A percentile compares a stretch with the other conserved stretches of the same genome.
These are phyloP conservation scores for Sarocladium kiliense DNA, from an alignment of 2,329 filamentous ascomycete genomes.

Conservation along the genomic window DNA sequence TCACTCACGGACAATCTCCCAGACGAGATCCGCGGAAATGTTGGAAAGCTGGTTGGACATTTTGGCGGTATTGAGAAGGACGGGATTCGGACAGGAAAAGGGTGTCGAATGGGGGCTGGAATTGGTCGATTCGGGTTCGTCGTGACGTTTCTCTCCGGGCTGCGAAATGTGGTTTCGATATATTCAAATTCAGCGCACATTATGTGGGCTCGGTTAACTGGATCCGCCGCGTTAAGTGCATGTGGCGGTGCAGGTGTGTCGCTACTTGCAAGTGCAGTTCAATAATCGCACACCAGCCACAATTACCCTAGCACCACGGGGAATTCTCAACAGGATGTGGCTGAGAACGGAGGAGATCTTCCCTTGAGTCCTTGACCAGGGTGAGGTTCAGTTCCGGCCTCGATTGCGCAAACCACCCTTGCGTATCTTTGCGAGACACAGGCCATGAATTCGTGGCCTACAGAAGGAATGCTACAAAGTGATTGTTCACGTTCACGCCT, in stretches of 20 bases:
- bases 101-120: background rate
- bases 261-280: background rate
- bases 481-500: too few species aligned
- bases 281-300: constrained; percentile 1
- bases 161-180: constrained; percentile 19
- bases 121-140: constrained; percentile 6
- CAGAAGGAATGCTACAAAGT: too few species aligned
- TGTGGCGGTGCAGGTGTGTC: background rate
- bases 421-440: too few species aligned
- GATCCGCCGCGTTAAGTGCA: constrained; percentile 11
- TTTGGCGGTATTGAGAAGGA: constrained; percentile 29
- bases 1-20: constrained; percentile 90
- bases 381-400: too few species aligned
- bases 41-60: constrained; percentile 59
- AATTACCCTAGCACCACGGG: too few species aligned
- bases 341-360: too few species aligned
- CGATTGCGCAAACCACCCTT: too few species aligned
- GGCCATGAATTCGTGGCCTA: too few species aligned
- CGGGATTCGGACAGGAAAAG: background rate
- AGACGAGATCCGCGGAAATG: constrained; percentile 87
- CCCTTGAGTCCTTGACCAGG: too few species aligned
- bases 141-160: constrained; percentile 11
- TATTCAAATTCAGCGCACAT: constrained; percentile 16
- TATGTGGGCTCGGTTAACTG: constrained; percentile 38
- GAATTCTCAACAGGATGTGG: too few species aligned